A percentile compares a stretch with the other conserved stretches of the same genome.
These are phyloP conservation scores for Naganishia sp. DNA, from an alignment of 1,284 basidiomycete species.

Conservation along the genomic window DNA sequence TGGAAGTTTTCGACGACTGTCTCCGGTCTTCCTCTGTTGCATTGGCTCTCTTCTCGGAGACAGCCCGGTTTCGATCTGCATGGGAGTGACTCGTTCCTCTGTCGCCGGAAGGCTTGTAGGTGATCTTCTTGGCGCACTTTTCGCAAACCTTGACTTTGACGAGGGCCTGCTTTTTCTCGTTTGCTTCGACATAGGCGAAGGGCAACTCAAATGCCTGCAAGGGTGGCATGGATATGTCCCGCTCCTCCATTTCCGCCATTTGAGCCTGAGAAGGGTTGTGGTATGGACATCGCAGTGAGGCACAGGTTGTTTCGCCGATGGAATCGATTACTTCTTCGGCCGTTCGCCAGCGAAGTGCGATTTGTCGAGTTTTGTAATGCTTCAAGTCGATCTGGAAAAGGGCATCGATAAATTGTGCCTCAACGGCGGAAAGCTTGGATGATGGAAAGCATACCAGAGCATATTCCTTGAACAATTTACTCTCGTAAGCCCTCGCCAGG, in stretches of 20 bases:
- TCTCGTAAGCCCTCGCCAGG: conserved; percentile 82
- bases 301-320: conserved; percentile 81
- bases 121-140: conserved; percentile 75
- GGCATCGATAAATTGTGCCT: background rate
- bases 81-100: conserved; percentile 33
- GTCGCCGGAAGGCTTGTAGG: conserved; percentile 76
- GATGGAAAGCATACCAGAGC: conserved; percentile 60
- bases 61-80: conserved; percentile 51
- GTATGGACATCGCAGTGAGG: conserved; percentile 75
- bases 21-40: conserved; percentile 5
- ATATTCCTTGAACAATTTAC: conserved; percentile 82
- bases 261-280: conserved; percentile 56
- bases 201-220: conserved; percentile 78
- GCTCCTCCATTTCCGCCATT: conserved; percentile 6
- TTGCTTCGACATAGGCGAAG: conserved; percentile 80
- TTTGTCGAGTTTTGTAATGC: conserved; percentile 90
- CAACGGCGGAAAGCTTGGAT: background rate
- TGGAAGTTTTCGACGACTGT: background rate
- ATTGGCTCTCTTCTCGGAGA: conserved; percentile 9
- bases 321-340: conserved; percentile 82
- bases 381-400: conserved; percentile 73
- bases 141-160: conserved; percentile 85
- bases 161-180: conserved; percentile 70
- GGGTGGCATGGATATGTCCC: conserved; percentile 41
- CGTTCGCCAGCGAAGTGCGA: conserved; percentile 87